Evolutionary conservation across 148 eudicot species (phyloP).

Genomic region (Chenopodium album): DNA sequence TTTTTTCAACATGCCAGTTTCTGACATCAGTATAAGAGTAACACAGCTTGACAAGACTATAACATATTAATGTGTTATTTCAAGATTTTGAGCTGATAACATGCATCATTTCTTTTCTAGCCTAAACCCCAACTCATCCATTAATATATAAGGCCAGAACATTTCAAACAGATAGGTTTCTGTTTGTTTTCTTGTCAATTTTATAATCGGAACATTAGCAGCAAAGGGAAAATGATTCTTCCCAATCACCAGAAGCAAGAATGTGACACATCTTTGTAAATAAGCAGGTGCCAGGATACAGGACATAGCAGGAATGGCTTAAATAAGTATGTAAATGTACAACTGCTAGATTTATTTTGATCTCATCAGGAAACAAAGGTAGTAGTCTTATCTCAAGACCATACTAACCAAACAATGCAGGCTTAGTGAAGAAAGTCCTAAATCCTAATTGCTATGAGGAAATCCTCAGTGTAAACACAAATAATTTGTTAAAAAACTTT

Average conservation of each 20-base stretch:
- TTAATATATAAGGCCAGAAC: neutral
- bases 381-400: neutral
- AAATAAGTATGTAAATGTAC: neutral
- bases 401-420: neutral
- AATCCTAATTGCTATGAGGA: neutral
- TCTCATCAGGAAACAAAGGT: neutral
- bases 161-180: neutral
- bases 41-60: neutral
- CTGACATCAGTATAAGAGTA: neutral
- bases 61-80: neutral
- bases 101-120: neutral
- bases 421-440: neutral
- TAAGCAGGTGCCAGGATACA: neutral
- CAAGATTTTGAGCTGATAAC: neutral
- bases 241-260: neutral
- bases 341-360: neutral
- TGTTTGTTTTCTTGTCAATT: neutral
- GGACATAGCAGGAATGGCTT: neutral
- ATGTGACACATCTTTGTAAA: neutral
- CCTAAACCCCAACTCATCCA: neutral
- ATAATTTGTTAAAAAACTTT: neutral
- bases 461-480: neutral
- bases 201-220: neutral
- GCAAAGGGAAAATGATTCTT: neutral
- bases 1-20: neutral